Evolutionary conservation across 2,329 filamentous ascomycete species (phyloP).

Genomic region (Fusarium torreyae): DNA sequence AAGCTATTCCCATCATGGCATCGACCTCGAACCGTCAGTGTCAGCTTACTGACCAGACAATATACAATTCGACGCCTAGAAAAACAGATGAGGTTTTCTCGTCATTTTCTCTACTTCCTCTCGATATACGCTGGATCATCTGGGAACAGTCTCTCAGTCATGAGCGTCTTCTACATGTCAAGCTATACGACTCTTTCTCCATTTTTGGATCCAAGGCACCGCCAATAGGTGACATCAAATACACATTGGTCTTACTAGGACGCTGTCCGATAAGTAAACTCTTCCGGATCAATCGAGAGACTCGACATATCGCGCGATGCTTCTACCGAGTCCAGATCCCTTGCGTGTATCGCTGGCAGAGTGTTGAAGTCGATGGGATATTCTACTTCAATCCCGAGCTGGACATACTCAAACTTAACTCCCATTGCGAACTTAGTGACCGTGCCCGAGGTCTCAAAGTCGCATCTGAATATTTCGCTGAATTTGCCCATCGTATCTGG

Average conservation of each 20-base stretch:
- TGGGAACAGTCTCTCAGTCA: slow-evolving; percentile 3
- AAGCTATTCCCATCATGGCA: no score
- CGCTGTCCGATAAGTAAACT: slow-evolving; percentile 9
- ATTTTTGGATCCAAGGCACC: neutral
- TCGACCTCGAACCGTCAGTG: no score
- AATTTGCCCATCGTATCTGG: no score
- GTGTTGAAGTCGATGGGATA: no score
- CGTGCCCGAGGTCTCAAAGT: no score
- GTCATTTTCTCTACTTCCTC: neutral
- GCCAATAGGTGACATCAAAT: neutral
- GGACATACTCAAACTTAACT: no score
- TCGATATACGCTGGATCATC: neutral
- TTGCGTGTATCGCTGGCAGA: no score
- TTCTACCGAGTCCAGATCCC: neutral
- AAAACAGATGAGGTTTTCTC: neutral
- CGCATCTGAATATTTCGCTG: no score
- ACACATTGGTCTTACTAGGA: neutral
- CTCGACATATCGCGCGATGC: neutral
- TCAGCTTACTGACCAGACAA: neutral
- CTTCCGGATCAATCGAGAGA: neutral
- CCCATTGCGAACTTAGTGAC: no score
- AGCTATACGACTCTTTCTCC: neutral
- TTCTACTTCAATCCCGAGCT: no score
- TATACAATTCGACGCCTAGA: no score
- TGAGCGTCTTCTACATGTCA: slow-evolving; percentile 2